Conservation (phyloP, 2,329 filamentous ascomycete genomes). For the Alternaria sp. region DNA sequence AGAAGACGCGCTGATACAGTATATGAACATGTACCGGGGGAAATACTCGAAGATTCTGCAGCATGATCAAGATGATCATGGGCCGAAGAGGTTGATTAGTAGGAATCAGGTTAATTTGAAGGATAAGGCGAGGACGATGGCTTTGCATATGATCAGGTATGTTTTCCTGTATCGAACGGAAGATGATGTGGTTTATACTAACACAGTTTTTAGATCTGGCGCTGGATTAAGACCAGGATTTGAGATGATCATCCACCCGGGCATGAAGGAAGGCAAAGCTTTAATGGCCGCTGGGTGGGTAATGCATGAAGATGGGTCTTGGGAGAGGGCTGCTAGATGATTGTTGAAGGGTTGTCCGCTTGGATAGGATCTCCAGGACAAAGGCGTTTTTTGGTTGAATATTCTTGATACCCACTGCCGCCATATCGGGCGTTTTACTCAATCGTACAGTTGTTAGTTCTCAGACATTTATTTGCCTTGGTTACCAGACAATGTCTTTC, state of each 20-base stretch:
- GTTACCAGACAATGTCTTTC: not conserved
- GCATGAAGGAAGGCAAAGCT: slow-evolving; percentile 20
- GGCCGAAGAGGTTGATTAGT: slow-evolving; percentile 31
- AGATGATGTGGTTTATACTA: slow-evolving; percentile 1
- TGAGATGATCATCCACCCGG: slow-evolving; percentile 27
- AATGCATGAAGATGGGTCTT: slow-evolving; percentile 7
- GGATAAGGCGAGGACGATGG: slow-evolving; percentile 53
- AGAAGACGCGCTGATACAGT: slow-evolving; percentile 53
- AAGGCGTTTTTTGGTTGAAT: not conserved
- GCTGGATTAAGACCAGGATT: slow-evolving; percentile 39
- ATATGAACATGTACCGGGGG: slow-evolving; percentile 56
- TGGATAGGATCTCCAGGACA: not conserved
- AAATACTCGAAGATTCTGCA: slow-evolving; percentile 56
- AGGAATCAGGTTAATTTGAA: slow-evolving; percentile 61
- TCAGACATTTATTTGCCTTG: not conserved
- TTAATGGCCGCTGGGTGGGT: slow-evolving; percentile 18
- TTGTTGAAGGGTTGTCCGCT: not conserved
- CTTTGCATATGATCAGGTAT: slow-evolving; percentile 50
- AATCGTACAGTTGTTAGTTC: slow-evolving; percentile 3
- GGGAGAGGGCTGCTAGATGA: not conserved
- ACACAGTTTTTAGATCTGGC: slow-evolving; percentile 29
- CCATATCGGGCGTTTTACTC: slow-evolving; percentile 7
- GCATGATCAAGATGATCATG: slow-evolving; percentile 30
- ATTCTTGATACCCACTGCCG: slow-evolving; percentile 27
- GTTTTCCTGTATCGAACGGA: slow-evolving; percentile 2